These are phyloP conservation scores for Aspergillus mulundensis DNA, from an alignment of 495 filamentous ascomycete species.

Conservation along the genomic window DNA sequence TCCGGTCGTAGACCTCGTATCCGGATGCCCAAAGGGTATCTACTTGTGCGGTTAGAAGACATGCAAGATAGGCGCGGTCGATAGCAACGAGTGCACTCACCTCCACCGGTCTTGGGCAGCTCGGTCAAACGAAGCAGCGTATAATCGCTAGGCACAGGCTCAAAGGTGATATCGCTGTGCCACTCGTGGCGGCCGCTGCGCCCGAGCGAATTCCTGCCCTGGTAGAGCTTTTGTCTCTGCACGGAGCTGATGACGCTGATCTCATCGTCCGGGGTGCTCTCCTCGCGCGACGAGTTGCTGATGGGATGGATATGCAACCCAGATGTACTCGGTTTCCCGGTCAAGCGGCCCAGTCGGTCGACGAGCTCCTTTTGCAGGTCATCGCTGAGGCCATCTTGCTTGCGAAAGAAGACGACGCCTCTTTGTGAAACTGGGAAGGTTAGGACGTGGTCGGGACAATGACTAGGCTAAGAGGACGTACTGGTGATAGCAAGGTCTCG, in stretches of 20 bases:
- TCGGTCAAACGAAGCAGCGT: not conserved
- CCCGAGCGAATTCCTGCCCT: no score
- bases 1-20: slow-evolving; percentile 8
- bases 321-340: slow-evolving; percentile 6
- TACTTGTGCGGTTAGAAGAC: no score
- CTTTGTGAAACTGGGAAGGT: not conserved
- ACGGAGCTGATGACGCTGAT: slow-evolving; percentile 5
- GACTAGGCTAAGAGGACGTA: not conserved
- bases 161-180: slow-evolving; percentile 5
- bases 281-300: slow-evolving; percentile 5
- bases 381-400: not conserved
- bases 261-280: slow-evolving; percentile 5
- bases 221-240: not conserved
- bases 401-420: slow-evolving; percentile 8
- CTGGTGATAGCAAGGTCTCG: slow-evolving; percentile 6
- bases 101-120: slow-evolving; percentile 1
- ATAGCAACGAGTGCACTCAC: no score
- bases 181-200: no score
- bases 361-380: slow-evolving; percentile 3
- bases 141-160: slow-evolving; percentile 3
- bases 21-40: slow-evolving; percentile 10
- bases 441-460: no score
- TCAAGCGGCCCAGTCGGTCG: slow-evolving; percentile 5
- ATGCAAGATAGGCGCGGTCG: no score
- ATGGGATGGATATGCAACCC: slow-evolving; percentile 1